Percentiles rank a stretch among this genome's conserved stretches.
phyloP scores from a whole-genome alignment of 345 rosid species.

The Eucalyptus pauciflora region DNA sequence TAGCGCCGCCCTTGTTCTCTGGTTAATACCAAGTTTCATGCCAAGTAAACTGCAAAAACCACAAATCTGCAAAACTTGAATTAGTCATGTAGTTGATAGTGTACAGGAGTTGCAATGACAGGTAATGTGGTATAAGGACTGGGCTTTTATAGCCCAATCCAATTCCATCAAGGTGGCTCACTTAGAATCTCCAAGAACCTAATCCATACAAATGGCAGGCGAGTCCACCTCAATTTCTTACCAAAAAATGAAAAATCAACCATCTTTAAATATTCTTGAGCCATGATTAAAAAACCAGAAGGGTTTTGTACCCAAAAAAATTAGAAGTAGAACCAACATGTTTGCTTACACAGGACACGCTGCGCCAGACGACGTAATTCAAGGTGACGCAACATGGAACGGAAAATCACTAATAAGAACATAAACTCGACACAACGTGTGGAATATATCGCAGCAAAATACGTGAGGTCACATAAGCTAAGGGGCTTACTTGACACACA shows the following conservation, averaged over 20 bases:
- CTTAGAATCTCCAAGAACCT: neutral
- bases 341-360: neutral
- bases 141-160: neutral
- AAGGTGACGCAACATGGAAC: neutral
- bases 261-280: neutral
- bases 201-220: neutral
- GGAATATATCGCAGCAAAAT: accelerated
- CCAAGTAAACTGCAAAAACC: neutral
- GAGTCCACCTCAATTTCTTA: neutral
- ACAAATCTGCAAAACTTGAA: neutral
- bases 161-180: neutral
- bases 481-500: neutral
- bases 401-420: neutral
- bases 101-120: neutral
- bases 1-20: neutral
- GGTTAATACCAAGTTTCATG: neutral
- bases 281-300: neutral
- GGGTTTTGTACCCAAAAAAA: neutral
- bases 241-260: neutral
- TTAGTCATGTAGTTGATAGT: neutral
- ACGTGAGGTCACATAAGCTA: neutral
- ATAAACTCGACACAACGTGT: accelerated
- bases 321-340: neutral
- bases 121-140: neutral
- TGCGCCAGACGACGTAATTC: accelerated